Percentiles rank a stretch among this genome's conserved stretches.
These are phyloP conservation scores for Tetraselmis striata DNA, from an alignment of 139 green algal genomes.

Conservation along the genomic window DNA sequence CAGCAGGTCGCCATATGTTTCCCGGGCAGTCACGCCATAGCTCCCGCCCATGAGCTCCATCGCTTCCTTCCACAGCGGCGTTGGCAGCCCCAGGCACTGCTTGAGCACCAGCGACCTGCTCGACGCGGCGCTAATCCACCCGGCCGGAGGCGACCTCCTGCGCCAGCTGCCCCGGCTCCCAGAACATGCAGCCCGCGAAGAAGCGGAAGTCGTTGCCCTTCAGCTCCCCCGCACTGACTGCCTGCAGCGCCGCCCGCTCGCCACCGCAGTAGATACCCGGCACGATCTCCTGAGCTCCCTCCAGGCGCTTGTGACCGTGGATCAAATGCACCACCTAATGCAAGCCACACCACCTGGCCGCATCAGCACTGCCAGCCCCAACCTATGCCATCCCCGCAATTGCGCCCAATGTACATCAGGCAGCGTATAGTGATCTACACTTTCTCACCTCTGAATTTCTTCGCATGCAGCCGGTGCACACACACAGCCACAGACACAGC, in stretches of 20 bases:
- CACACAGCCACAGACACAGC: too few species aligned
- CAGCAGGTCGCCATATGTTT: neutral
- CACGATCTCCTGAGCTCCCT: conserved; percentile 8
- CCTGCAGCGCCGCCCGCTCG: conserved; percentile 19
- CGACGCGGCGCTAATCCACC: conserved; percentile 43
- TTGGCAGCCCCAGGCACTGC: conserved; percentile 52
- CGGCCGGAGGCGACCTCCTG: conserved; percentile 28
- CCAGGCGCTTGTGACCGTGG: conserved; percentile 26
- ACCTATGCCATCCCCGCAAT: too few species aligned
- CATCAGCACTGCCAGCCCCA: too few species aligned
- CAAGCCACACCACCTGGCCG: neutral
- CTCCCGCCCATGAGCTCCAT: conserved; percentile 44
- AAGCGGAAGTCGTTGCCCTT: conserved; percentile 46
- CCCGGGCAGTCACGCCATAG: neutral
- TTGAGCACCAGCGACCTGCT: conserved; percentile 56
- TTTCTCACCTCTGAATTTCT: too few species aligned
- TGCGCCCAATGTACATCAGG: too few species aligned
- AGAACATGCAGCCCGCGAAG: conserved; percentile 44
- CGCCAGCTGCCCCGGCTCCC: conserved; percentile 45
- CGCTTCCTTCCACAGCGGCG: conserved; percentile 58
- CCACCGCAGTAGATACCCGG: conserved; percentile 35
- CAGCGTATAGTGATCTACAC: too few species aligned
- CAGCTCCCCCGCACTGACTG: conserved; percentile 21
- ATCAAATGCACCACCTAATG: conserved; percentile 38
- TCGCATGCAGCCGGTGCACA: too few species aligned